Base-by-base conservation (phyloP, 208 protist genomes). In the Porcisia hertigi region DNA sequence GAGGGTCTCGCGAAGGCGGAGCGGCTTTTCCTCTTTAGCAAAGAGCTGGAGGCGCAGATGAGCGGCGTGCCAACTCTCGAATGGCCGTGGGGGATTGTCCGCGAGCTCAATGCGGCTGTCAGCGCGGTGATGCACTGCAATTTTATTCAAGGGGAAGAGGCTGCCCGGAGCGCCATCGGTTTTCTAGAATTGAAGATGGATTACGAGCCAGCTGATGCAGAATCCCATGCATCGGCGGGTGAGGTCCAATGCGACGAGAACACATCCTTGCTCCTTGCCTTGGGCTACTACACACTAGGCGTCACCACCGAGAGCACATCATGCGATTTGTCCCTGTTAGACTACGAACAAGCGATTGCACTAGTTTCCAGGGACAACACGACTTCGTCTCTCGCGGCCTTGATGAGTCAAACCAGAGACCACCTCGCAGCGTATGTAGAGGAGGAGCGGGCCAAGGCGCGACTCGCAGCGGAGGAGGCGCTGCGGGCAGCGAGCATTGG, bases 121-220 rank as follows among this genome's bases (percentile, higher is more conserved):
- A 54, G 41, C 11, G 67, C 67, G 23, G 59, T 85, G n/a, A 73
- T 78, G 54, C 73, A 60, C 47, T 86, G 77, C 55, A 69, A 75
- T 73, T 77, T 82, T 63, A 20, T 66, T 25, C 47, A 59, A n/a
- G 72, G 53, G 16, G 77, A 82, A 47, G 58, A 52, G 54, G 77
- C 77, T n/a, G 57, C 55, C 25, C 72, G 72, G 14, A 52, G 16
- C 18, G 66, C 72, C 23, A 41, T 82, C 25, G 72, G 49, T 23
- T 12, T 77, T 41, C 30, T 82, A 18, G 18, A 71, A 23, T 9
- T 18, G 9, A 67, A 69, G 64, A 60, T 49, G 23, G 59, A 69
- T 11, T 11, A 30, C 30, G 49, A 57, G 11, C 20, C 45, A 47
- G 41, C 25, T 30, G 59, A 66, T 47, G 9, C 14, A 36, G 25